phyloP scores from a whole-genome alignment of 1,284 basidiomycete genomes.

The Austroboletus olivaceoglutinosus region DNA sequence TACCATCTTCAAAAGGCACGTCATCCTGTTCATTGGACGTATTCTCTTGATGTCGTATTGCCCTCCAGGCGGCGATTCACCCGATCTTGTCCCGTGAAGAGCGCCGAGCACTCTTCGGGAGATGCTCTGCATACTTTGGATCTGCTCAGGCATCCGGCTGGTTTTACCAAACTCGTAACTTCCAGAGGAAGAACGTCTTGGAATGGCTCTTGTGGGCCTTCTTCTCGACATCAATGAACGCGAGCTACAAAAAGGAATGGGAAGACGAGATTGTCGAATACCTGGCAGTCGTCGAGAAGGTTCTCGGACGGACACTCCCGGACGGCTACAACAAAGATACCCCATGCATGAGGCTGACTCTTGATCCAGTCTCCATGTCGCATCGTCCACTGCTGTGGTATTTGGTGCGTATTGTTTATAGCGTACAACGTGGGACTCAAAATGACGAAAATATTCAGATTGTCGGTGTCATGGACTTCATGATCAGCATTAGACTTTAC shows the following conservation, averaged over 20 bases:
- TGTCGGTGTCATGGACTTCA: conserved; percentile 49
- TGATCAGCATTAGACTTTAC: conserved; percentile 41
- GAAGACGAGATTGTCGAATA: conserved; percentile 49
- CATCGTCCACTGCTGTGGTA: conserved; percentile 67
- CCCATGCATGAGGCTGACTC: conserved; percentile 49
- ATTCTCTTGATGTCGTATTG: neutral
- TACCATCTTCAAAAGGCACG: conserved; percentile 48
- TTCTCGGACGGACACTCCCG: conserved; percentile 40
- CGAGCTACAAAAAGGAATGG: conserved; percentile 38
- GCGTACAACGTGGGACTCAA: conserved; percentile 1
- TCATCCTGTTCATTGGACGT: neutral
- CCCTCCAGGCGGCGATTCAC: conserved; percentile 41
- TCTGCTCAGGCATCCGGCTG: conserved; percentile 45
- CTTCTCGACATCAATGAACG: conserved; percentile 41
- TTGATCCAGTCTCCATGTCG: conserved; percentile 52
- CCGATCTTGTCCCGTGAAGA: conserved; percentile 40
- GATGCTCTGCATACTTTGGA: conserved; percentile 38
- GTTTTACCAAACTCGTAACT: conserved; percentile 43
- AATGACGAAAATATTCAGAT: conserved; percentile 38
- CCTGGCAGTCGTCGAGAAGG: conserved; percentile 36
- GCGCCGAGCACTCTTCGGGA: conserved; percentile 49
- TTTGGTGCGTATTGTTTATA: conserved; percentile 38
- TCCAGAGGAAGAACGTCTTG: conserved; percentile 48
- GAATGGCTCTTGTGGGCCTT: conserved; percentile 70
- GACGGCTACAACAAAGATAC: conserved; percentile 37